Evolutionary conservation across 495 filamentous ascomycete species (phyloP).

Genomic region (Trichoderma asperelloides): DNA sequence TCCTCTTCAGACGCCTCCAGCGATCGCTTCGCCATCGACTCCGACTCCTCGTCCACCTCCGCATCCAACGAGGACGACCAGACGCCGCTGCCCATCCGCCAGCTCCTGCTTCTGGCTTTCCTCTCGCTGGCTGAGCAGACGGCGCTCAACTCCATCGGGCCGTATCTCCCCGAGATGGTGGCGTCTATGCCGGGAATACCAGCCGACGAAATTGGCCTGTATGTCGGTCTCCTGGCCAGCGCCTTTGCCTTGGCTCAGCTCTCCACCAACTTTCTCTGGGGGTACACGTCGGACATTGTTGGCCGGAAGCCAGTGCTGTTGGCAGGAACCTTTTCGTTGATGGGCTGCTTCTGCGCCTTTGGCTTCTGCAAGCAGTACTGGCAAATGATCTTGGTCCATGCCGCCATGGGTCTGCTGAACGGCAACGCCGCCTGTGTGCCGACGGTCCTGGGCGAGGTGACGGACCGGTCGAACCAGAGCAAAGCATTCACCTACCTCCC

Average conservation of each 20-base stretch:
- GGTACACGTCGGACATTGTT: conserved; percentile 77
- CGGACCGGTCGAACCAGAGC: conserved; percentile 88
- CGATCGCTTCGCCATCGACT: conserved; percentile 7
- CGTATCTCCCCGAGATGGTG: conserved; percentile 90
- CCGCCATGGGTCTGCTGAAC: conserved; percentile 84
- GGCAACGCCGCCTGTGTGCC: conserved; percentile 82
- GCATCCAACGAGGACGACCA: conserved; percentile 32
- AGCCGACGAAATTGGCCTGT: conserved; percentile 63
- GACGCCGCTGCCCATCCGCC: conserved; percentile 66
- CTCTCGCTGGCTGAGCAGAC: conserved; percentile 92
- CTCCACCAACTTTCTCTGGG: conserved; percentile 88
- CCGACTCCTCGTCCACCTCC: conserved; percentile 13
- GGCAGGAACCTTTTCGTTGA: conserved; percentile 73
- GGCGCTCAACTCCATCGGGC: conserved; percentile 91
- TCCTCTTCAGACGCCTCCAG: conserved; percentile 8
- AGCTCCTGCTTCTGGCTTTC: conserved; percentile 76
- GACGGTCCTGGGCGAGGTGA: conserved; percentile 90
- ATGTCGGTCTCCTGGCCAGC: conserved; percentile 83
- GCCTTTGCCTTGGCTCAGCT: conserved; percentile 90
- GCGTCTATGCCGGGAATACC: conserved; percentile 75
- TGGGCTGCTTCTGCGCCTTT: conserved; percentile 73
- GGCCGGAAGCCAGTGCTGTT: conserved; percentile 92
- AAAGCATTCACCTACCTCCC: conserved; percentile 87
- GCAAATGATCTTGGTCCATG: conserved; percentile 78
- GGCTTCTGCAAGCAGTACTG: conserved; percentile 75